Evolutionary conservation across 192 early-diverging fungal genomes (phyloP), one percentile per base, ranked within the genome.

Genomic region (Coemansia sp.): DNA sequence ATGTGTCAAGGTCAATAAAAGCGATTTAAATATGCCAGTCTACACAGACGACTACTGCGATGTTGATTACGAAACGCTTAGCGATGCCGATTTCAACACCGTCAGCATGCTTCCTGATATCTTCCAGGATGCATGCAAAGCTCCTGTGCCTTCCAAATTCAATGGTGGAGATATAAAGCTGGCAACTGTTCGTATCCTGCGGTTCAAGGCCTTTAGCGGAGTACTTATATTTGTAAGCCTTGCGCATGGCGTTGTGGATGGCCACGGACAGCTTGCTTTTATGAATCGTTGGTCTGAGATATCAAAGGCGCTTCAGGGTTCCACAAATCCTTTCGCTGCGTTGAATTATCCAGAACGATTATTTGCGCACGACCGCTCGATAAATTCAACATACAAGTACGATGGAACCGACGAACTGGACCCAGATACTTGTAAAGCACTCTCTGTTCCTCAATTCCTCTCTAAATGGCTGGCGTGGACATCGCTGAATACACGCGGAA

Each of bases 11-110:
- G 59, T 70, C 10, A 45, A 75, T 25, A 21, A 33, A 20, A 10
- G 20, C 37, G 35, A 75, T 23, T n/a, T 75, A 6, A 75, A 70
- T 43, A 60, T 76, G 64, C 74, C 74, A 34, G 60, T 58, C 0
- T 43, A 43, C 15, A 18, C 18, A 18, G 40, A 43, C 18, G 58
- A 68, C 2, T 29, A 55, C 13, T 63, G 64, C 49, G 9, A 55
- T 3, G 25, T 62, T 7, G 49, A 70, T 31, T 70, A 56, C 43
- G 10, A 16, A 2, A 28, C 48, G 5, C 42, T 75, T 3, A 31
- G 63, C 20, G 51, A 20, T 2, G 39, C 58, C 23, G 21, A 30
- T n/a, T 75, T 63, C 25, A 35, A 45, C 35, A 66, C 63, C 2
- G 48, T 51, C 33, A 18, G 23, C 6, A 26, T 64, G 10, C 33